Base-by-base conservation (phyloP, 2,329 filamentous ascomycete species). In the Neofusicoccum sp. region DNA sequence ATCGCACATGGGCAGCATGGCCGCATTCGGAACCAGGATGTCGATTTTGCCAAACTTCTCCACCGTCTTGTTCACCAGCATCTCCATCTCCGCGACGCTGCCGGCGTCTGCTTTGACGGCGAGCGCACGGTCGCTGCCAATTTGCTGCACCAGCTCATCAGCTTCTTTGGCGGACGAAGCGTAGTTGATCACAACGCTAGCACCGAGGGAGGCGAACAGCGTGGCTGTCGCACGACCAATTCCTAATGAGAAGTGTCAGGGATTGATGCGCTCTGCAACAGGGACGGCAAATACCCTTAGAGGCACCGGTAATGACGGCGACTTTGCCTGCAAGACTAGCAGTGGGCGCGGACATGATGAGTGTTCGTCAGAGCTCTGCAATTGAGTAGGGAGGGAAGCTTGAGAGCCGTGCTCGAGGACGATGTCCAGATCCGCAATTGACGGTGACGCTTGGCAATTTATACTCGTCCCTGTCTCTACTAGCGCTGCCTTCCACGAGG, bases 281-380 rank as follows among this genome's bases (percentile, higher is more conserved):
- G 34, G 34, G 11, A 24, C 34, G 2, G 7, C 30, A 60, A 68
- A 63, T 80, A 90, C 90, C 89, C 79, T 91, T 80, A 61, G 90
- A 91, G 61, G 86, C 89, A 61, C 91, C 91, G 1, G 91, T 95
- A 48, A 95, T 81, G 66, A 96, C 87, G 58, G 84, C 90, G 54
- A 93, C 80, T 73, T 92, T 92, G 66, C 89, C 89, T 71, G 90
- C 86, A 6, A 81, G 71, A 38, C 38, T 33, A 14, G 20, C 26
- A 16, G 26, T 3, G 24, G 38, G 38, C 20, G 51, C 51, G n/a
- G 51, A 43, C 51, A 56, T 56, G n/a, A 4, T 14, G 38, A 4
- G n/a, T 38, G n/a, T 14, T 33, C 16, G 24, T 51, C 20, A n/a
- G 26, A 16, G 44, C 2, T 30, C 33, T 20, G 12, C 36, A n/a